Evolutionary conservation across 2,329 filamentous ascomycete species (phyloP), one percentile per base, ranked within the genome.

Genomic region (Fusarium sp.): DNA sequence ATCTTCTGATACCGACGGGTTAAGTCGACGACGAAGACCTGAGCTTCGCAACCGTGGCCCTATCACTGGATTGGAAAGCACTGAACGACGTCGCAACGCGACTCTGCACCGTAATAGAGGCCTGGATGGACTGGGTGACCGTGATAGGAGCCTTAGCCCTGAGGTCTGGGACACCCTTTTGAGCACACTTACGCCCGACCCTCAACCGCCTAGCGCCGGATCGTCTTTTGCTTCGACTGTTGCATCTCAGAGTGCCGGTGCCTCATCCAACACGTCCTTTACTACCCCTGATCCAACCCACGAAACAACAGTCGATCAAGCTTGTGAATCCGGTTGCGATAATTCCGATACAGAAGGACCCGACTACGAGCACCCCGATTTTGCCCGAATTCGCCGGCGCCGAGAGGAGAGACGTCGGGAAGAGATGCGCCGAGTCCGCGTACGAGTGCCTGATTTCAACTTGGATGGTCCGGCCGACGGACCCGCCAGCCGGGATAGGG

Each of bases 161-260:
- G 91, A 92, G 57, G 85, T 85, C 1, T 98, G 95, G 95, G 92
- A 95, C 64, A 94, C 91, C 4, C 89, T 98, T 56, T 84, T 94
- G 61, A 91, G 88, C 7, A 97, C 93, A 0, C 87, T 98, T 65
- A 91, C 92, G 0, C 93, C 94, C 1, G 94, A 97, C 78, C 90
- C 92, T 15, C 91, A 93, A 66, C 87, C 93, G 3, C 94, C 94
- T 1, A 97, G 92, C 73, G 88, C 90, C 2, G 90, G 92, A 31
- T 95, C 94, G 1, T 97, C 94, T 1, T 97, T 97, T 78, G 88
- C 91, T 0, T 95, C 93, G 10, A 86, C 86, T 9, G 66, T 75
- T 3, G 76, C 75, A 1, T 83, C 85, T 1, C 85, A 85, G 65
- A 81, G 77, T 56, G 79, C 81, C 2, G 81, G 78, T 1, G 76